Conservation (phyloP, 2,329 filamentous ascomycete species). For the Aciculosporium take region DNA sequence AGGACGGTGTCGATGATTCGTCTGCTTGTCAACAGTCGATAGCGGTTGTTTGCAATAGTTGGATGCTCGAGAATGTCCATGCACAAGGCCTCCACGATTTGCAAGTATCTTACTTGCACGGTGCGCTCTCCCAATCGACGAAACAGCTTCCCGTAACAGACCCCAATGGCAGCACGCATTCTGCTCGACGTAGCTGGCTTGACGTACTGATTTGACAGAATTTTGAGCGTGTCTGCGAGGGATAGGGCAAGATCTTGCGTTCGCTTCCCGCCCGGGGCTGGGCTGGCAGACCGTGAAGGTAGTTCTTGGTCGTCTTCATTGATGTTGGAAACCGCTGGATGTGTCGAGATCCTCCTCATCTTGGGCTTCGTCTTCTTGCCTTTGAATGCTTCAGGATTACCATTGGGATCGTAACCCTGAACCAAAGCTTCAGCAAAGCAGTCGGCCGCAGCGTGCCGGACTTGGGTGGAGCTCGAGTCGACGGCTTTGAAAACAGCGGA, state of each 20-base stretch:
- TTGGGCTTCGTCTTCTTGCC: conserved; percentile 57
- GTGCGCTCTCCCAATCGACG: conserved; percentile 64
- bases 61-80: conserved; percentile 64
- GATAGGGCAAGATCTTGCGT: conserved; percentile 59
- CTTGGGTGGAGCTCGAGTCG: conserved; percentile 59
- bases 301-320: conserved; percentile 60
- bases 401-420: conserved; percentile 51
- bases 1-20: conserved; percentile 74
- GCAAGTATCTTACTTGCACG: conserved; percentile 71
- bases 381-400: conserved; percentile 38
- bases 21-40: conserved; percentile 70
- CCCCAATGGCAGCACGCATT: conserved; percentile 65
- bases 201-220: conserved; percentile 68
- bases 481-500: conserved; percentile 71
- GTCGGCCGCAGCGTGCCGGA: conserved; percentile 74
- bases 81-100: conserved; percentile 69
- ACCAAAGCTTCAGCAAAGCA: conserved; percentile 74
- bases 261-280: conserved; percentile 54
- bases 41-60: conserved; percentile 69
- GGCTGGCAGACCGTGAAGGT: conserved; percentile 54
- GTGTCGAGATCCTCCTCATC: conserved; percentile 44
- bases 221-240: conserved; percentile 62
- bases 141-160: conserved; percentile 76
- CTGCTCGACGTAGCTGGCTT: conserved; percentile 66
- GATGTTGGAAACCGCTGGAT: conserved; percentile 34